phyloP scores from a whole-genome alignment of 108 stramenopile species.

The Discostella pseudostelligera region DNA sequence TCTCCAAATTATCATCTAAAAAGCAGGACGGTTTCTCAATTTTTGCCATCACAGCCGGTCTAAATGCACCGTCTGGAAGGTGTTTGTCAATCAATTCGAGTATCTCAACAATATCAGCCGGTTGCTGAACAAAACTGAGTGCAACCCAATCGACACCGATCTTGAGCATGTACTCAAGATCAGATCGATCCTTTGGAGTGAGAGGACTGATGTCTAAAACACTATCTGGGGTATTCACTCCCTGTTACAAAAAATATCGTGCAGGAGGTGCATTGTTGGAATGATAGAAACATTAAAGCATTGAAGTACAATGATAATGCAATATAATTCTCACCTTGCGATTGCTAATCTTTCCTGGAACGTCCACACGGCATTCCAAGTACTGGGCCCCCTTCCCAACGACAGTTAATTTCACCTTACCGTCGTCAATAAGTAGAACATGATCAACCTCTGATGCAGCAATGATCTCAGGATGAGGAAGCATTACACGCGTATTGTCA shows the following conservation, averaged over 20 bases:
- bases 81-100: conserved; percentile 51
- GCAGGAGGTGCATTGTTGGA: background rate
- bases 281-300: background rate
- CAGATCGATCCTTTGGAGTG: conserved; percentile 83
- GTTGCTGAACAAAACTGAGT: conserved; percentile 75
- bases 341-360: conserved; percentile 79
- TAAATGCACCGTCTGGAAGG: conserved; percentile 31
- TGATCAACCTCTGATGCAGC: conserved; percentile 62
- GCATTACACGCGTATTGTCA: conserved; percentile 64
- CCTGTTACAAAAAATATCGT: conserved; percentile 34
- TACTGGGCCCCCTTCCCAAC: conserved; percentile 58
- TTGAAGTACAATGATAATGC: background rate
- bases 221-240: conserved; percentile 83
- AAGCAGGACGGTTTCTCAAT: conserved; percentile 80
- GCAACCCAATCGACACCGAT: conserved; percentile 84
- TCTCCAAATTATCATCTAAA: conserved; percentile 57
- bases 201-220: conserved; percentile 79
- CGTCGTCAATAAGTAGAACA: conserved; percentile 78
- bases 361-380: conserved; percentile 74
- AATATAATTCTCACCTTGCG: conserved; percentile 50
- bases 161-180: conserved; percentile 74
- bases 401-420: conserved; percentile 85
- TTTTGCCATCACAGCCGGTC: conserved; percentile 77
- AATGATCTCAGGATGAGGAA: conserved; percentile 85
- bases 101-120: conserved; percentile 71